phyloP scores from a whole-genome alignment of 768 basidiomycete species.

The Cantharellus cinnabarinus region DNA sequence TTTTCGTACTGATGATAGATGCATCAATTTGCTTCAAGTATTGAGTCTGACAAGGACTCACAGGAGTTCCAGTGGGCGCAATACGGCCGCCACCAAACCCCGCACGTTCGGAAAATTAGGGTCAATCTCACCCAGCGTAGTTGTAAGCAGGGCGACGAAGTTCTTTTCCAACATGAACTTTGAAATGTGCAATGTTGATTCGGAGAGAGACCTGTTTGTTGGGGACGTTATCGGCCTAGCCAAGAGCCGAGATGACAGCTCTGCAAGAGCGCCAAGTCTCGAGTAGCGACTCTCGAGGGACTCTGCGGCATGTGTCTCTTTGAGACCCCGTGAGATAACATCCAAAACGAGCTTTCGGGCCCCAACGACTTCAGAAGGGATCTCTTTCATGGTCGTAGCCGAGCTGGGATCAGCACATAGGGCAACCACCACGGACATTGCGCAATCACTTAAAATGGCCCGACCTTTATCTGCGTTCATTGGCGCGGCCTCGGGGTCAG shows the following conservation, averaged over 20 bases:
- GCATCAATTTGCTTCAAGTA: slow-evolving; percentile 3
- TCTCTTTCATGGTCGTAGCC: slow-evolving; percentile 49
- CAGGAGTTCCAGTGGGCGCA: slow-evolving; percentile 81
- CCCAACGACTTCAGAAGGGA: slow-evolving; percentile 57
- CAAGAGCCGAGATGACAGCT: slow-evolving; percentile 73
- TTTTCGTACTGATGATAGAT: slow-evolving; percentile 44
- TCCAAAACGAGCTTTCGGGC: slow-evolving; percentile 88
- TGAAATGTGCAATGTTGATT: slow-evolving; percentile 76
- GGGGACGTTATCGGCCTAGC: slow-evolving; percentile 18
- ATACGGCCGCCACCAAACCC: slow-evolving; percentile 62
- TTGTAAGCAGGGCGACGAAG: slow-evolving; percentile 76
- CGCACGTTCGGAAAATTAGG: slow-evolving; percentile 88
- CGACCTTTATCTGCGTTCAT: slow-evolving; percentile 28
- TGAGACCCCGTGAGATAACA: slow-evolving; percentile 66
- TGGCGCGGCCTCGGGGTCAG: slow-evolving; percentile 44
- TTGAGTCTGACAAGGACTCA: slow-evolving; percentile 22
- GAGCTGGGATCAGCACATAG: slow-evolving; percentile 75
- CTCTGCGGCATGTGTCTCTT: slow-evolving; percentile 45
- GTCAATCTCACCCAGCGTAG: slow-evolving; percentile 77
- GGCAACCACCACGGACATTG: slow-evolving; percentile 61
- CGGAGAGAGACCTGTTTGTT: slow-evolving; percentile 32
- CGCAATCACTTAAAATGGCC: slow-evolving; percentile 42
- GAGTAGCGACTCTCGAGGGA: slow-evolving; percentile 57
- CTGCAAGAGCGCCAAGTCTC: slow-evolving; percentile 65
- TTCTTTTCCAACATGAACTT: slow-evolving; percentile 99